Conservation (phyloP, 352 stramenopile species). For the Phytopythium chamaehyphon region DNA sequence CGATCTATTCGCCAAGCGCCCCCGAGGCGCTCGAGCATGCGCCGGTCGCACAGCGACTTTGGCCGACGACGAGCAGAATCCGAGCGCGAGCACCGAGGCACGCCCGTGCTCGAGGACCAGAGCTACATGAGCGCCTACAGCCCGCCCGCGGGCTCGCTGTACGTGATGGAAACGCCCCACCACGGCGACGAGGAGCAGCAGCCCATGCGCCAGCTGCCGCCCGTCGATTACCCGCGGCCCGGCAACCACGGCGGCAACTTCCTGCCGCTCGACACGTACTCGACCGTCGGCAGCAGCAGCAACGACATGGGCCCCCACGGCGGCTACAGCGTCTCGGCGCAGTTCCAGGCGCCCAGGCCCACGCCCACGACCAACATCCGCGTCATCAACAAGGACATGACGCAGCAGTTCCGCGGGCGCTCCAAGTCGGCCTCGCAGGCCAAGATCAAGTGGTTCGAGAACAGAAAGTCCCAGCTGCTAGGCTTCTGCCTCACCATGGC, state of each 20-base stretch:
- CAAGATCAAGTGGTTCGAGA: conserved; percentile 86
- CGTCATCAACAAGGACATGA: conserved; percentile 90
- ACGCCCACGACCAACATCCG: conserved; percentile 79
- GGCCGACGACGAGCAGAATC: conserved; percentile 12
- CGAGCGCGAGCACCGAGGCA: conserved; percentile 47
- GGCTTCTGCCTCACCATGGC: conserved; percentile 84
- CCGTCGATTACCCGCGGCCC: conserved; percentile 16
- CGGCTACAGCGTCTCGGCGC: conserved; percentile 42
- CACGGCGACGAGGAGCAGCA: conserved; percentile 23
- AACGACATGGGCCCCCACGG: conserved; percentile 12
- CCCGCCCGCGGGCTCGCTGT: conserved; percentile 47
- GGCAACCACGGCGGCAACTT: conserved; percentile 33
- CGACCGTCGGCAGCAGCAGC: conserved; percentile 43
- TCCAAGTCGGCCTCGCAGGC: conserved; percentile 62
- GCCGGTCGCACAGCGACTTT: conserved; percentile 23
- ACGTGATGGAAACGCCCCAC: conserved; percentile 65
- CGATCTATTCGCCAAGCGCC: background rate
- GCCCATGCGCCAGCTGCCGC: conserved; percentile 25
- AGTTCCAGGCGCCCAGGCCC: conserved; percentile 33
- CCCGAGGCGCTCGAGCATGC: conserved; percentile 13
- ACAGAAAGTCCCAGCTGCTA: conserved; percentile 85
- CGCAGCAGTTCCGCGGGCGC: conserved; percentile 75
- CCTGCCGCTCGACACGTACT: conserved; percentile 40
- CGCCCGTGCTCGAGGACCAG: conserved; percentile 70
- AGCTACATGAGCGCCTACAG: conserved; percentile 54